Percentiles rank a stretch among this genome's conserved stretches.
Conservation (phyloP, 805 yeast genomes). For the Komagataella phaffii region DNA sequence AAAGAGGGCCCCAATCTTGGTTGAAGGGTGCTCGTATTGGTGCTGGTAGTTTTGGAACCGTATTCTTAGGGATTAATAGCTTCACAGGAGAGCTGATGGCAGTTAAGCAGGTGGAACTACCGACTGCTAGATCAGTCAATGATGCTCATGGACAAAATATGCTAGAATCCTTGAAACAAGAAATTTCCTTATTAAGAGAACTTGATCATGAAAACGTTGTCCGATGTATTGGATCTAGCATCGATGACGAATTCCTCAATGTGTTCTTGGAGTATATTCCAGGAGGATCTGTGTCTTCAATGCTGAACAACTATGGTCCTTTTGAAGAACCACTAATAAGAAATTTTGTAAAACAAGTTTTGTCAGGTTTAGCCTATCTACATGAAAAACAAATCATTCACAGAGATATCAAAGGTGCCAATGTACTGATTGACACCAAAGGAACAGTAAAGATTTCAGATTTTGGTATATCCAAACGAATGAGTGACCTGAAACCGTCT, state of each 20-base stretch:
- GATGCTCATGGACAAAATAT: slow-evolving; percentile 23
- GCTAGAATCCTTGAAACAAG: slow-evolving; percentile 74
- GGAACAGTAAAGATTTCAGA: slow-evolving; percentile 55
- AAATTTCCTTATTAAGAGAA: slow-evolving; percentile 63
- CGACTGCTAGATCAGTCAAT: slow-evolving; percentile 20
- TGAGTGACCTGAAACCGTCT: slow-evolving; percentile 17
- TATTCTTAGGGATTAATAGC: slow-evolving; percentile 83
- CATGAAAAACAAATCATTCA: slow-evolving; percentile 48
- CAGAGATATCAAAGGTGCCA: slow-evolving; percentile 55
- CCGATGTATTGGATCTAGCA: slow-evolving; percentile 78
- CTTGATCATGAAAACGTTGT: slow-evolving; percentile 88
- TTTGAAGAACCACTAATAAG: slow-evolving; percentile 47
- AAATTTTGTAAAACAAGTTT: slow-evolving; percentile 39
- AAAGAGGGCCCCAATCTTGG: slow-evolving; percentile 69
- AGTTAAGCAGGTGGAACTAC: slow-evolving; percentile 81
- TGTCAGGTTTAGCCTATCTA: slow-evolving; percentile 39
- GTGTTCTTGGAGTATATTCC: slow-evolving; percentile 51
- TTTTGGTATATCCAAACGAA: slow-evolving; percentile 52
- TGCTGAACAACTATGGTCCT: slow-evolving; percentile 45
- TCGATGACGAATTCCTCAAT: slow-evolving; percentile 57
- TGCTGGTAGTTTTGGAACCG: slow-evolving; percentile 90
- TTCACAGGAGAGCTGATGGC: slow-evolving; percentile 94
- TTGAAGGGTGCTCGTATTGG: slow-evolving; percentile 88
- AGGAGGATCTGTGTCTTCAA: slow-evolving; percentile 34
- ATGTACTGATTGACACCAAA: slow-evolving; percentile 42